A percentile compares a stretch with the other conserved stretches of the same genome.
phyloP scores from a whole-genome alignment of 1,139 yeast genomes.

The Geotrichum candidum region DNA sequence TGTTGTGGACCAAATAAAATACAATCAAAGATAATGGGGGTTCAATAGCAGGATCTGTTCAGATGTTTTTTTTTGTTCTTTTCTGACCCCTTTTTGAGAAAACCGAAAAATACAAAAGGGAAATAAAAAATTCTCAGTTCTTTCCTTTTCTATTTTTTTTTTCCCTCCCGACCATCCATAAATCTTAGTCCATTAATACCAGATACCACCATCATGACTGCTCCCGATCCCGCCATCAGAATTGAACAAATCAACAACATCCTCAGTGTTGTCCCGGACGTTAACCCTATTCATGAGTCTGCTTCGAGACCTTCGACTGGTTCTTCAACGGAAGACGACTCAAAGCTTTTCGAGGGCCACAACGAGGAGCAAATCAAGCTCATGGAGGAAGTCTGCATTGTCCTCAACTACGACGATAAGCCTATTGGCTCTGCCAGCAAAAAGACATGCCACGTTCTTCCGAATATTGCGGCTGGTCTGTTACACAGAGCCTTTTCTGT shows the following conservation, averaged over 20 bases:
- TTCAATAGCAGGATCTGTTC: not conserved
- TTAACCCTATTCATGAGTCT: conserved; percentile 13
- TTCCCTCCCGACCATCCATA: not conserved
- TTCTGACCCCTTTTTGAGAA: not conserved
- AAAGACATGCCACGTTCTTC: conserved; percentile 81
- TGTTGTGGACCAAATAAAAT: too few relatives aligned
- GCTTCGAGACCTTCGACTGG: conserved; percentile 14
- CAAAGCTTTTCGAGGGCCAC: conserved; percentile 62
- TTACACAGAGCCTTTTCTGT: conserved; percentile 95
- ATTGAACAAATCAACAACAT: conserved; percentile 6
- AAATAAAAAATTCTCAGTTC: not conserved
- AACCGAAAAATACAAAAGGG: not conserved
- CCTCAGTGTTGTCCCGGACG: conserved; percentile 47
- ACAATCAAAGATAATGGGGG: not conserved
- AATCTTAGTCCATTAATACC: not conserved
- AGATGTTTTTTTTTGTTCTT: not conserved
- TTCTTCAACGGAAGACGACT: conserved; percentile 23
- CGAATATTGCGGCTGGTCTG: conserved; percentile 75
- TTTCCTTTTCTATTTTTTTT: not conserved
- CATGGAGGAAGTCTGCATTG: conserved; percentile 96
- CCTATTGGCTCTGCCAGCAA: conserved; percentile 94
- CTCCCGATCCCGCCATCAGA: conserved; percentile 4
- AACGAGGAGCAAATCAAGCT: conserved; percentile 89
- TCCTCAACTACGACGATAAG: conserved; percentile 75
- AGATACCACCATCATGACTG: not conserved